These are phyloP conservation scores for Fusarium metavorans DNA, from an alignment of 2,329 filamentous ascomycete genomes.

Conservation along the genomic window DNA sequence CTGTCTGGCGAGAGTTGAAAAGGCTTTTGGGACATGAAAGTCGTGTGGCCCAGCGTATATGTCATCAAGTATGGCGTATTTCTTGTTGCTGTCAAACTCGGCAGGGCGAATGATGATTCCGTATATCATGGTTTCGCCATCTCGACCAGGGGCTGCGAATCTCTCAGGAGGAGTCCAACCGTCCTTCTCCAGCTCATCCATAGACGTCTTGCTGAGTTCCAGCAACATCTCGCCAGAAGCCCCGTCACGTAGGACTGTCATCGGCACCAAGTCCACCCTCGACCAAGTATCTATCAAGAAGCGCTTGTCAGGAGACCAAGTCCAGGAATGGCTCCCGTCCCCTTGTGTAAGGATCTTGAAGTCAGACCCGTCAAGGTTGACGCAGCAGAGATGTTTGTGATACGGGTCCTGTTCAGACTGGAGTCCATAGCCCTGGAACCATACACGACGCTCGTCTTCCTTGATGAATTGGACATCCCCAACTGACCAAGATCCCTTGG, in stretches of 20 bases:
- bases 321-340: conserved; percentile 45
- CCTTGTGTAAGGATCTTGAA: conserved; percentile 42
- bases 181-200: conserved; percentile 10
- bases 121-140: conserved; percentile 42
- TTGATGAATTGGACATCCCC: conserved; percentile 39
- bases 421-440: conserved; percentile 39
- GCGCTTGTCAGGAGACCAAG: conserved; percentile 33
- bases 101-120: conserved; percentile 44
- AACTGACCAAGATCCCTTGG: conserved; percentile 44
- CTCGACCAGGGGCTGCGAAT: conserved; percentile 43
- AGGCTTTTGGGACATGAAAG: conserved; percentile 43
- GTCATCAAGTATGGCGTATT: conserved; percentile 46
- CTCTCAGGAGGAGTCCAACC: conserved; percentile 38
- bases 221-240: conserved; percentile 29
- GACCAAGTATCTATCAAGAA: conserved; percentile 45
- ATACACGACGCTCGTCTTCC: conserved; percentile 28
- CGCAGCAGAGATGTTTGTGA: conserved; percentile 38
- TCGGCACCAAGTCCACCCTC: conserved; percentile 40
- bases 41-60: conserved; percentile 47
- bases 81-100: conserved; percentile 39
- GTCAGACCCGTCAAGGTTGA: conserved; percentile 45
- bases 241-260: conserved; percentile 32
- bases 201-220: conserved; percentile 23
- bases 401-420: conserved; percentile 41
- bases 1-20: conserved; percentile 27